These are phyloP conservation scores for Ceratobasidium sp. DNA, from an alignment of 1,284 basidiomycete species.

Conservation along the genomic window DNA sequence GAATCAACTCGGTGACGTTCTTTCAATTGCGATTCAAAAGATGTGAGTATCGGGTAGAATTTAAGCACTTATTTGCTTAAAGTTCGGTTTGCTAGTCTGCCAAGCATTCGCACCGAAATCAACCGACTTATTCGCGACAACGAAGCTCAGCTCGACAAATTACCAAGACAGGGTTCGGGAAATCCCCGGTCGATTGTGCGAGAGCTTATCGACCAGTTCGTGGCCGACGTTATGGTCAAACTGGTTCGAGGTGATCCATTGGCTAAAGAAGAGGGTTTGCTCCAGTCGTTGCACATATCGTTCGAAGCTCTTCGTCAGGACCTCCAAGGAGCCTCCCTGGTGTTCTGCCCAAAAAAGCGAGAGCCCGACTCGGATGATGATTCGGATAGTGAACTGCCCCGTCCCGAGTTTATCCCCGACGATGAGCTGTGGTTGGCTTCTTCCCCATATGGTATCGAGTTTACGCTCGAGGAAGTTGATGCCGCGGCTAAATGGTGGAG, in stretches of 20 bases:
- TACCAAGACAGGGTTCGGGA: not conserved
- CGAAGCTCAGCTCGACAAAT: slow-evolving; percentile 8
- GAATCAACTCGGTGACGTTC: slow-evolving; percentile 63
- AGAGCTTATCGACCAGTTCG: slow-evolving; percentile 27
- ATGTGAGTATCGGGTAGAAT: not conserved
- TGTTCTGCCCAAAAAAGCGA: slow-evolving; percentile 15
- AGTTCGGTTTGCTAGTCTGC: not conserved
- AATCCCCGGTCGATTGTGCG: slow-evolving; percentile 28
- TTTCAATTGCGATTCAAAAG: slow-evolving; percentile 66
- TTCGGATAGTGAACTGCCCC: slow-evolving; percentile 31
- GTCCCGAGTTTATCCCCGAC: slow-evolving; percentile 29
- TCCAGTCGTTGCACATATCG: slow-evolving; percentile 12
- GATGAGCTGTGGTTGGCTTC: slow-evolving; percentile 16
- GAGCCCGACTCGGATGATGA: slow-evolving; percentile 30
- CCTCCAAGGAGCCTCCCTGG: slow-evolving; percentile 7
- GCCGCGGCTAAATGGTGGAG: slow-evolving; percentile 24
- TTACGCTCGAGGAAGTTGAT: slow-evolving; percentile 21
- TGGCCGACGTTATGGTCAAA: slow-evolving; percentile 28
- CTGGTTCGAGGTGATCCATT: slow-evolving; percentile 35
- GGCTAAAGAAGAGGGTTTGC: not conserved
- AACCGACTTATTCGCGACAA: slow-evolving; percentile 27
- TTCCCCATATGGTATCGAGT: slow-evolving; percentile 8
- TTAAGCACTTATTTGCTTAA: not conserved
- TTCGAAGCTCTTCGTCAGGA: slow-evolving; percentile 22
- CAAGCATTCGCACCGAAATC: slow-evolving; percentile 26